phyloP scores from a whole-genome alignment of 2,329 filamentous ascomycete genomes.

The Penicillium occitanis region DNA sequence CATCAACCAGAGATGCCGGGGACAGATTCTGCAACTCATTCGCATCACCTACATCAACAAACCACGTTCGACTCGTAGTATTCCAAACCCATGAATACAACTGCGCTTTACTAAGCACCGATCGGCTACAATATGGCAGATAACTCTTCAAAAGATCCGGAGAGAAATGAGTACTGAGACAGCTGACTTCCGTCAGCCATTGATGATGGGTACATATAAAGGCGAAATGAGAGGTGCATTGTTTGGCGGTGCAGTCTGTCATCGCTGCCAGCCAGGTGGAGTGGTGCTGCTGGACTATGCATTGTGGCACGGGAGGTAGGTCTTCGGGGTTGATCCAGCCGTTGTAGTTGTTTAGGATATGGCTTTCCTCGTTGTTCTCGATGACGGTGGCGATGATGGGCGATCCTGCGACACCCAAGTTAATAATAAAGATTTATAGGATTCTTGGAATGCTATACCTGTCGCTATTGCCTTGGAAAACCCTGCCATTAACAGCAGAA shows the following conservation, averaged over 20 bases:
- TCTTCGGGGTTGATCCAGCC: conserved; percentile 7
- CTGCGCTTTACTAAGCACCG: conserved; percentile 5
- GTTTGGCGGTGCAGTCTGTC: background rate
- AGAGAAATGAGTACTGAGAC: conserved; percentile 1
- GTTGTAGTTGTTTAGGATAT: background rate
- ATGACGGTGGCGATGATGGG: background rate
- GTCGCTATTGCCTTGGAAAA: background rate
- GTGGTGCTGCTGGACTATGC: conserved; percentile 1
- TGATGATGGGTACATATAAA: background rate
- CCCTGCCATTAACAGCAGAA: background rate
- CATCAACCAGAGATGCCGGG: background rate
- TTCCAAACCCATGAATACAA: background rate
- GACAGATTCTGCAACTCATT: conserved; percentile 1
- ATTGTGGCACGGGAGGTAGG: conserved; percentile 8
- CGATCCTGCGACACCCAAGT: background rate
- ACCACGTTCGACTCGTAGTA: background rate
- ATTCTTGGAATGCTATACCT: background rate
- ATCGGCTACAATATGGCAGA: conserved; percentile 5
- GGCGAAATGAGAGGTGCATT: background rate
- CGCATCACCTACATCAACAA: conserved; percentile 7
- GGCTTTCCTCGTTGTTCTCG: background rate
- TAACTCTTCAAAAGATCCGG: background rate
- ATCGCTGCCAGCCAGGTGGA: conserved; percentile 5
- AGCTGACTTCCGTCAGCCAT: background rate
- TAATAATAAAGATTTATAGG: background rate